These are phyloP conservation scores for Chaetothyriales sp. DNA, from an alignment of 2,329 filamentous ascomycete genomes.

Conservation along the genomic window DNA sequence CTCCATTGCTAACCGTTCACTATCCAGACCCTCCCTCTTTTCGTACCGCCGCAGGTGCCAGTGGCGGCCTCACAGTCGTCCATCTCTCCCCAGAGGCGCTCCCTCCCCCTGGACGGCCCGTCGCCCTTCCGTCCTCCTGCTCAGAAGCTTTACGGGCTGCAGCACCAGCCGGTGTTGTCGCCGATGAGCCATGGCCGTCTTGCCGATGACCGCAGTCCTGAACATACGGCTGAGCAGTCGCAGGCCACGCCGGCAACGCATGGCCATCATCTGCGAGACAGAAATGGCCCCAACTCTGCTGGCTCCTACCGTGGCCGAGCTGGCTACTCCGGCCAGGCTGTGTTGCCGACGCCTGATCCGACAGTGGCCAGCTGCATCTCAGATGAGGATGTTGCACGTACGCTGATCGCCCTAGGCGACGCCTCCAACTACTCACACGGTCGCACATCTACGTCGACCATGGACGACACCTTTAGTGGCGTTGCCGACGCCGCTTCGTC, in stretches of 20 bases:
- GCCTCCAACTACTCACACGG: constrained; percentile 87
- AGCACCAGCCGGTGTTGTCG: constrained; percentile 57
- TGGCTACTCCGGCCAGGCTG: constrained; percentile 34
- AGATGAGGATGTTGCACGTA: constrained; percentile 92
- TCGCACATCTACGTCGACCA: constrained; percentile 78
- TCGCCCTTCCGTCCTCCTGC: constrained; percentile 61
- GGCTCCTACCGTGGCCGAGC: constrained; percentile 35
- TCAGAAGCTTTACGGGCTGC: constrained; percentile 56
- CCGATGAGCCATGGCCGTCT: constrained; percentile 59
- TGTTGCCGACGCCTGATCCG: constrained; percentile 88
- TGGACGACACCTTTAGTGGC: constrained; percentile 87
- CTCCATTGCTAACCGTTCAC: constrained; percentile 12
- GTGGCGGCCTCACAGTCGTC: constrained; percentile 95
- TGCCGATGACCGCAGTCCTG: constrained; percentile 21
- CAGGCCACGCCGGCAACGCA: constrained; percentile 26
- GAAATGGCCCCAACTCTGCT: constrained; percentile 25
- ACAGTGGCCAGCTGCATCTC: constrained; percentile 94
- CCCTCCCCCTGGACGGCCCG: constrained; percentile 52
- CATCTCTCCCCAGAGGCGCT: constrained; percentile 78
- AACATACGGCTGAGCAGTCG: constrained; percentile 13
- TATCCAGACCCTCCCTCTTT: constrained; percentile 76
- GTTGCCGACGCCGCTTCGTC: constrained; percentile 73
- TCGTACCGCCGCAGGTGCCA: constrained; percentile 85
- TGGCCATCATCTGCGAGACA: constrained; percentile 51
- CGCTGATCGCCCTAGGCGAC: constrained; percentile 89